These are phyloP conservation scores for Vitis cinerea DNA, from an alignment of 164 flowering plant genomes.

Conservation along the genomic window DNA sequence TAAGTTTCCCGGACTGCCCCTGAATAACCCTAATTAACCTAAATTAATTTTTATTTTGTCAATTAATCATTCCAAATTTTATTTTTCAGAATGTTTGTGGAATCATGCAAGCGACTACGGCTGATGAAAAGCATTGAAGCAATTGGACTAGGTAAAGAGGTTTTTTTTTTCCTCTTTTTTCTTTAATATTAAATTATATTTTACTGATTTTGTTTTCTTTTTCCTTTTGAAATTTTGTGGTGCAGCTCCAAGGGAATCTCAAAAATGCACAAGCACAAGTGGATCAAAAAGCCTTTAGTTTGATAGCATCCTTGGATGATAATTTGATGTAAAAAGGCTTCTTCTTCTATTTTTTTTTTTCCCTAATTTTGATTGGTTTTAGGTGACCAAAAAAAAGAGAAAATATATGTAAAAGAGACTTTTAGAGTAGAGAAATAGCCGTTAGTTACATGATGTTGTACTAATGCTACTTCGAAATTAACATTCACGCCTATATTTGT, in stretches of 20 bases:
- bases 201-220: neutral
- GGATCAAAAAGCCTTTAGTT: neutral
- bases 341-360: neutral
- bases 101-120: slow-evolving; percentile 32
- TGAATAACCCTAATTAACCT: neutral
- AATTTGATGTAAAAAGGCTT: slow-evolving; percentile 12
- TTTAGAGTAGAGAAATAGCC: too few relatives aligned
- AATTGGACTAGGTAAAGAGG: slow-evolving; percentile 17
- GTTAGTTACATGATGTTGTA: neutral
- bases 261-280: slow-evolving; percentile 17
- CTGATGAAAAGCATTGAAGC: slow-evolving; percentile 35
- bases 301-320: neutral
- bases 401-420: too few relatives aligned
- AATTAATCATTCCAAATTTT: neutral
- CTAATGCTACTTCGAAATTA: neutral
- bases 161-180: too few relatives aligned
- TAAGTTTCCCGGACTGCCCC: slow-evolving; percentile 12
- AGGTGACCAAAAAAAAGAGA: neutral
- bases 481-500: too few relatives aligned
- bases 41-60: neutral
- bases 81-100: slow-evolving; percentile 29
- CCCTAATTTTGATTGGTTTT: slow-evolving; percentile 4
- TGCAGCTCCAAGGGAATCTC: slow-evolving; percentile 18
- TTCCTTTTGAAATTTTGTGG: neutral
- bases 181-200: neutral